Conservation (phyloP, 2,329 filamentous ascomycete genomes). For the Lecanicillium sp. region DNA sequence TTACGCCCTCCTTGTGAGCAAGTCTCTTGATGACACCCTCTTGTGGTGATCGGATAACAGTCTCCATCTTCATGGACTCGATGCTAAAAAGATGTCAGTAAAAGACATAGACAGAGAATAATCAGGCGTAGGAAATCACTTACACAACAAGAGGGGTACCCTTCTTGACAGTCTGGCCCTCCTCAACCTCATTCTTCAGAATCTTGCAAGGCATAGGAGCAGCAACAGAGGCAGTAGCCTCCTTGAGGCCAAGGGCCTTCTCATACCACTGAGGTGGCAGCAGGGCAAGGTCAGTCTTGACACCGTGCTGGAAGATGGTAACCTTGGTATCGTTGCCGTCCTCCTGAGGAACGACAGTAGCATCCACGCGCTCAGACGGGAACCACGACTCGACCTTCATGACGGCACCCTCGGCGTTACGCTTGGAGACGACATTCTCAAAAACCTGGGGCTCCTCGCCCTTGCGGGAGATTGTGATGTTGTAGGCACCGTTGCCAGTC, state of each 20-base stretch:
- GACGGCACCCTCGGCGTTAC: slow-evolving; percentile 18
- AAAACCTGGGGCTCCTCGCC: slow-evolving; percentile 32
- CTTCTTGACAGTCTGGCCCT: slow-evolving; percentile 75
- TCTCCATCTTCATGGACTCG: slow-evolving; percentile 89
- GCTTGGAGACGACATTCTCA: slow-evolving; percentile 35
- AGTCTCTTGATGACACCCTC: slow-evolving; percentile 63
- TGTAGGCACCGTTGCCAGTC: slow-evolving; percentile 37
- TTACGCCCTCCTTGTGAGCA: slow-evolving; percentile 66
- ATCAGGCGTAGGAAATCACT: slow-evolving; percentile 22
- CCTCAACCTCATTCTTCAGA: slow-evolving; percentile 75
- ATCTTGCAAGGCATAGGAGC: slow-evolving; percentile 99
- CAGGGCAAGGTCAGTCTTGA: slow-evolving; percentile 50
- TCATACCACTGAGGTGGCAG: slow-evolving; percentile 69
- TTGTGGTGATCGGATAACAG: slow-evolving; percentile 70
- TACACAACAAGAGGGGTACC: slow-evolving; percentile 79
- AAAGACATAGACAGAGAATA: slow-evolving; percentile 15
- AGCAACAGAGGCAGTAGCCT: slow-evolving; percentile 71
- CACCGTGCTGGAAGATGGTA: slow-evolving; percentile 67
- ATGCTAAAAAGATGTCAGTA: slow-evolving; percentile 41
- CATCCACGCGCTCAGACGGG: slow-evolving; percentile 68
- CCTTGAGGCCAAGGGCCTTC: slow-evolving; percentile 77
- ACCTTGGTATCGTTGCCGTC: slow-evolving; percentile 50
- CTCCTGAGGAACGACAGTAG: slow-evolving; percentile 60
- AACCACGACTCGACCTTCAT: slow-evolving; percentile 51
- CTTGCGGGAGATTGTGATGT: slow-evolving; percentile 35